Evolutionary conservation across 2,329 filamentous ascomycete genomes (phyloP).

Genomic region (Chaetomium strumarium): DNA sequence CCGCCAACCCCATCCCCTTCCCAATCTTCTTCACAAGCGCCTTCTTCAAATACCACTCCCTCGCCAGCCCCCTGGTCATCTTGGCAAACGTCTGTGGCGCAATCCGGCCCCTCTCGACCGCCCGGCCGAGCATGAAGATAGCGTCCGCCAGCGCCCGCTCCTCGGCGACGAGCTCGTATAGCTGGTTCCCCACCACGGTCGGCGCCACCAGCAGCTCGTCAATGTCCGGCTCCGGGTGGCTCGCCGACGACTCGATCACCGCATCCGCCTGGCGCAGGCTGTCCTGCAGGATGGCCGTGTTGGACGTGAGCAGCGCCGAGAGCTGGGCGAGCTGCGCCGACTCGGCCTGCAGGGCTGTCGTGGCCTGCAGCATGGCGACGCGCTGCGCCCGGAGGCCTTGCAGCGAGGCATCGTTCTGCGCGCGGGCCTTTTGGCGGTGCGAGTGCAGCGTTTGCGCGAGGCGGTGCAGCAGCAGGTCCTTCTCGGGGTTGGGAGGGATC

Average conservation of each 20-base stretch:
- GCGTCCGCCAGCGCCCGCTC: constrained; percentile 82
- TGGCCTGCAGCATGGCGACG: constrained; percentile 64
- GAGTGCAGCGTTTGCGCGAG: constrained; percentile 64
- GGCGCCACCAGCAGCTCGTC: constrained; percentile 92
- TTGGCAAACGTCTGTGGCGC: constrained; percentile 69
- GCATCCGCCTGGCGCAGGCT: constrained; percentile 72
- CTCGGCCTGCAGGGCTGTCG: constrained; percentile 67
- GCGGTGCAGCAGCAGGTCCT: constrained; percentile 75
- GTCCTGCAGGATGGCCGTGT: constrained; percentile 71
- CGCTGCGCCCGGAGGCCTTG: constrained; percentile 74
- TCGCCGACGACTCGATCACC: constrained; percentile 67
- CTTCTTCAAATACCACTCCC: constrained; percentile 82
- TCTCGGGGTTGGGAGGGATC: constrained; percentile 92
- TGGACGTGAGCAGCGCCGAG: constrained; percentile 64
- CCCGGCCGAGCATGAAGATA: constrained; percentile 73
- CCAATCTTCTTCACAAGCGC: constrained; percentile 73
- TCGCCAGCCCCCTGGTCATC: constrained; percentile 65
- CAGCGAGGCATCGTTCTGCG: constrained; percentile 69
- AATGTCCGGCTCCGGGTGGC: constrained; percentile 65
- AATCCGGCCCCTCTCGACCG: constrained; percentile 67
- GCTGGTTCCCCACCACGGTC: constrained; percentile 85
- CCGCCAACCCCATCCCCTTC: constrained; percentile 62
- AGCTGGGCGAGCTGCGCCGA: constrained; percentile 64
- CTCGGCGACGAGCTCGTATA: constrained; percentile 85
- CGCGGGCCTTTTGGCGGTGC: constrained; percentile 61